Base-by-base conservation (phyloP, 805 yeast species). In the Pichia nakasei region DNA sequence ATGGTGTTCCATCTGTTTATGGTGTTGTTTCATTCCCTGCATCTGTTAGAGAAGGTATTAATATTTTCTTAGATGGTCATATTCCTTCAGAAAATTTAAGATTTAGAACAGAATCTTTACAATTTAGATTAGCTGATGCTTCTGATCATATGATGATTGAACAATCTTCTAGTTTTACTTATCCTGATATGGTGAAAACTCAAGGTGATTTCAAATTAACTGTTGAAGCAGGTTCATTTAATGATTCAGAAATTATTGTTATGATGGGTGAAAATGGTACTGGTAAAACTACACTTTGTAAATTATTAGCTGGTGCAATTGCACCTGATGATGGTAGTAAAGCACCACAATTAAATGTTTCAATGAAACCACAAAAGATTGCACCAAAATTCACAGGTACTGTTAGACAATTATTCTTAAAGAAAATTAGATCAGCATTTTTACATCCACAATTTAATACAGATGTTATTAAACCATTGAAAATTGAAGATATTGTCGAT, bases 251-350 rank as follows among this genome's bases (percentile, higher is more conserved):
- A 72, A 93, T 93, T 57, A 75, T 93, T 58, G 98, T 93, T 46
- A 86, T 93, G 96, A 91, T 93, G 95, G 99, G 99, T 64, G 98
- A 93, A 70, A 93, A 93, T 66, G 99, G 99, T 72, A 93, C 98
- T 18, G 99, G 99, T 73, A 93, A 93, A 72, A 93, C 99, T 35
- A 93, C 99, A 15, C 82, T 93, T 72, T 91, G 97, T 77, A 85
- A 84, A 65, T 71, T 93, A 58, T 73, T 93, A 58, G 97, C 99
- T 20, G 98, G 97, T 61, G 87, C 87, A 22, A 74, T 86, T 54
- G 73, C 83, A 40, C 91, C 98, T 27, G 98, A 93, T 67, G 76
- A 75, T 53, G 86, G 86, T 46, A 63, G 70, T 48, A 78, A 80
- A 60, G 80, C 86, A 49, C 97, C 97, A 41, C 82, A 85, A 63